These are phyloP conservation scores for Podospora australis DNA, from an alignment of 495 filamentous ascomycete genomes.

Conservation along the genomic window DNA sequence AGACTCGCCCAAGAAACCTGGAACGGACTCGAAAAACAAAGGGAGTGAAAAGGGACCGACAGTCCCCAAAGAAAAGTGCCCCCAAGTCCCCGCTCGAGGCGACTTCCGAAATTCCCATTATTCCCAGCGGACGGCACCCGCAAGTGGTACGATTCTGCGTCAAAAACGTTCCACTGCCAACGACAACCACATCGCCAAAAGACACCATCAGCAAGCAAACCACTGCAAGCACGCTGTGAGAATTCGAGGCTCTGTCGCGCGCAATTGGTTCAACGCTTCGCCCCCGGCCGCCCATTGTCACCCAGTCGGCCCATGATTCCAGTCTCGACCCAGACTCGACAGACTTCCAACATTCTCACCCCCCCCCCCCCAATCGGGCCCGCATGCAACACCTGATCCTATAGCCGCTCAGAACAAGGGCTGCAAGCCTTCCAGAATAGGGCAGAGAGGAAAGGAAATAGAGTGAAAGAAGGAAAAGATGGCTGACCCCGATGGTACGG, in stretches of 20 bases:
- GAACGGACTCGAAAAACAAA: too few relatives aligned
- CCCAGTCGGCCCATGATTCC: slow-evolving; percentile 1
- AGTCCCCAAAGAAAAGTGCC: too few relatives aligned
- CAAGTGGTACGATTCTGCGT: slow-evolving; percentile 1
- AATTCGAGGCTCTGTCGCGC: not conserved
- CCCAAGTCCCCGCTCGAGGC: not conserved
- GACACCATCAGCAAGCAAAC: not conserved
- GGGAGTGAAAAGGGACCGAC: too few relatives aligned
- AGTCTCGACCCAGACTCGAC: slow-evolving; percentile 6
- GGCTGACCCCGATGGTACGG: slow-evolving; percentile 19
- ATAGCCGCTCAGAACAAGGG: not conserved
- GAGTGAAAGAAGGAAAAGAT: slow-evolving; percentile 15
- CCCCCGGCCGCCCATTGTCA: not conserved
- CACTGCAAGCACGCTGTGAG: not conserved
- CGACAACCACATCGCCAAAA: not conserved
- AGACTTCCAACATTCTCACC: slow-evolving; percentile 5
- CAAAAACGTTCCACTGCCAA: slow-evolving; percentile 1
- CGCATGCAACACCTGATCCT: slow-evolving; percentile 27
- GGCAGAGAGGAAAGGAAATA: slow-evolving; percentile 2
- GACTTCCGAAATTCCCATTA: not conserved
- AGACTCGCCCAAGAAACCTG: too few relatives aligned
- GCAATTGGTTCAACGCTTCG: not conserved
- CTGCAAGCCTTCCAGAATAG: slow-evolving; percentile 1
- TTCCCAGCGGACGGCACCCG: not conserved
- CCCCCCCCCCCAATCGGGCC: not conserved